phyloP scores from a whole-genome alignment of 352 stramenopile species.

The Bremia lactucae region DNA sequence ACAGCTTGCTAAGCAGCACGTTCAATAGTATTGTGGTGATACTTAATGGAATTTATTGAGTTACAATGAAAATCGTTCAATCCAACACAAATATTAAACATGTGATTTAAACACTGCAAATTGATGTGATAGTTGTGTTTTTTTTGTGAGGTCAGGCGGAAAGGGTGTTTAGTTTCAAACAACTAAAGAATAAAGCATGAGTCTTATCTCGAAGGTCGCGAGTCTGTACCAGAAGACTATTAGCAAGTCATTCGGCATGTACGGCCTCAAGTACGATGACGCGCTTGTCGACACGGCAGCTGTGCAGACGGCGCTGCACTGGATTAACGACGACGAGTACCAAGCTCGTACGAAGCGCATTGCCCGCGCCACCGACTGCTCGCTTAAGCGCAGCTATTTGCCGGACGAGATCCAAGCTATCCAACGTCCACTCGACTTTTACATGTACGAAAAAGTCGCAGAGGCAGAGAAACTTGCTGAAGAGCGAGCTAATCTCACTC shows the following conservation, averaged over 20 bases:
- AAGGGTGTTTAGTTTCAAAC: no score
- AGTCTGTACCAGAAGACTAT: conserved; percentile 78
- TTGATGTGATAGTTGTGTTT: no score
- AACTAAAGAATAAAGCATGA: conserved; percentile 18
- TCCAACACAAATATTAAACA: no score
- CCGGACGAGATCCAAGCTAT: conserved; percentile 82
- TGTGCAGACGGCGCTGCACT: conserved; percentile 73
- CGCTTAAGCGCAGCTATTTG: conserved; percentile 77
- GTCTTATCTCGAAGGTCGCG: conserved; percentile 46
- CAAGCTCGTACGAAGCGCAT: conserved; percentile 69
- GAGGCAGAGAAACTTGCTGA: conserved; percentile 47
- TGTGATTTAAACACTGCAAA: no score
- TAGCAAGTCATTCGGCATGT: conserved; percentile 64
- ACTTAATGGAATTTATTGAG: no score
- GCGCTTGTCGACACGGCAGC: conserved; percentile 70
- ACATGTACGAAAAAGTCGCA: conserved; percentile 50
- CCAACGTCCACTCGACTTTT: conserved; percentile 69
- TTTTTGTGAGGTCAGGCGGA: no score
- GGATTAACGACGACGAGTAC: conserved; percentile 71
- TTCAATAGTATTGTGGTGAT: no score
- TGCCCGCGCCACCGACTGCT: conserved; percentile 70
- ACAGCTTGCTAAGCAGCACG: conserved; percentile 27
- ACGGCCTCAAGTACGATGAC: conserved; percentile 85
- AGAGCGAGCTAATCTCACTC: conserved; percentile 70
- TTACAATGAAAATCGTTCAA: no score